phyloP scores from a whole-genome alignment of 345 rosid species.

The Balakata baccata region DNA sequence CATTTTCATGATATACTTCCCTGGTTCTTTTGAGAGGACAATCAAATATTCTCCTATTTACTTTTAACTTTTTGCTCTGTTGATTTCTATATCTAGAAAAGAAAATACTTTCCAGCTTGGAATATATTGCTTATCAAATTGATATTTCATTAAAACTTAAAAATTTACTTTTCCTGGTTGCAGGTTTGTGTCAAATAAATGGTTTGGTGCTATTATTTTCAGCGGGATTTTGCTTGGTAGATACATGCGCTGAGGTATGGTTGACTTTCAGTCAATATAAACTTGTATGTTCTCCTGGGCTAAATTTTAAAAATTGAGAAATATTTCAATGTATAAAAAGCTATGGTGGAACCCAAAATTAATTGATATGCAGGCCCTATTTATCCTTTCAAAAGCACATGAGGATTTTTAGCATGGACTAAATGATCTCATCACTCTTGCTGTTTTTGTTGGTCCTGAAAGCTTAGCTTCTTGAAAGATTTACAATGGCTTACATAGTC shows the following conservation, averaged over 20 bases:
- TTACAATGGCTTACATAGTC: too few relatives aligned
- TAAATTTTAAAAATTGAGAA: not conserved
- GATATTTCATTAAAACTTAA: not conserved
- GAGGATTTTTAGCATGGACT: not conserved
- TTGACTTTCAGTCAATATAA: not conserved
- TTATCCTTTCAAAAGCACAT: too few relatives aligned
- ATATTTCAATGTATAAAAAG: not conserved
- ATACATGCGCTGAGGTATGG: slow-evolving; percentile 29
- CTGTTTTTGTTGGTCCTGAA: not conserved
- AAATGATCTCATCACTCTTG: not conserved
- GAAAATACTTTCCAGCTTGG: not conserved
- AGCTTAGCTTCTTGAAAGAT: too few relatives aligned
- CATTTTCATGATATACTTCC: too few relatives aligned
- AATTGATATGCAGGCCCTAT: not conserved
- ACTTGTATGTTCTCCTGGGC: not conserved
- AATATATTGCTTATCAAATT: not conserved
- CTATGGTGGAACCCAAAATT: not conserved
- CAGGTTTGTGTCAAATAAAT: slow-evolving; percentile 90
- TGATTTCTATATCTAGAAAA: too few relatives aligned
- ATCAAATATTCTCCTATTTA: not conserved
- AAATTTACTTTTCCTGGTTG: slow-evolving; percentile 7
- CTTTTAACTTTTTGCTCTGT: not conserved
- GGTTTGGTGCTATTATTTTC: slow-evolving; percentile 81
- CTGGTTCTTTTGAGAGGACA: too few relatives aligned
- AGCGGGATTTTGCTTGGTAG: slow-evolving; percentile 76